Evolutionary conservation across 768 basidiomycete species (phyloP).

Genomic region (Leccinum uliginosum): DNA sequence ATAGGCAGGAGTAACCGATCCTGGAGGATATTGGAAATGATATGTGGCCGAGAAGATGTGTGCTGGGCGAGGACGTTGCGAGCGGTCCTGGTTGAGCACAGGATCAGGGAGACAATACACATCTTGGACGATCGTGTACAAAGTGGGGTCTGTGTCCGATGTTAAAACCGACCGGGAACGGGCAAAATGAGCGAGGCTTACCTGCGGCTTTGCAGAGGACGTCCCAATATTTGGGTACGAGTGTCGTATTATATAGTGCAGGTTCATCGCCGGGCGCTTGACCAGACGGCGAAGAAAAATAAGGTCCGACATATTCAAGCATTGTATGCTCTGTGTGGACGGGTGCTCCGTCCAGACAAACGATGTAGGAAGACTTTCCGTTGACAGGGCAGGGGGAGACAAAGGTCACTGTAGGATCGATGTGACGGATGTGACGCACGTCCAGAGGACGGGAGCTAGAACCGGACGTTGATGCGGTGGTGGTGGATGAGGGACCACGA

Average conservation of each 20-base stretch:
- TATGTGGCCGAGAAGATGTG: conserved; percentile 56
- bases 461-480: conserved; percentile 2
- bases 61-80: conserved; percentile 24
- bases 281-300: conserved; percentile 29
- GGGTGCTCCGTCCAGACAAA: conserved; percentile 44
- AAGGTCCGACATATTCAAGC: conserved; percentile 32
- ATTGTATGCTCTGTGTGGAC: conserved; percentile 50
- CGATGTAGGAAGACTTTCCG: conserved; percentile 53
- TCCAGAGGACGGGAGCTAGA: conserved; percentile 6
- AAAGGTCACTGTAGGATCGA: conserved; percentile 68
- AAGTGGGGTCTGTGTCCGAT: conserved; percentile 52
- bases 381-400: conserved; percentile 43
- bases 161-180: neutral
- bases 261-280: conserved; percentile 23
- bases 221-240: conserved; percentile 65
- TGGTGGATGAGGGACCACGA: neutral
- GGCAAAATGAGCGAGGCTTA: conserved; percentile 26
- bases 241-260: conserved; percentile 53
- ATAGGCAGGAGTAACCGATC: conserved; percentile 3
- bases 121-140: conserved; percentile 64
- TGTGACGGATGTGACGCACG: conserved; percentile 48
- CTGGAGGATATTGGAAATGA: conserved; percentile 44
- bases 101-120: conserved; percentile 36
- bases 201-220: conserved; percentile 52
- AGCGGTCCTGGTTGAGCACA: conserved; percentile 16